Base-by-base conservation (phyloP, 1,139 yeast species). In the Pichia sp. region DNA sequence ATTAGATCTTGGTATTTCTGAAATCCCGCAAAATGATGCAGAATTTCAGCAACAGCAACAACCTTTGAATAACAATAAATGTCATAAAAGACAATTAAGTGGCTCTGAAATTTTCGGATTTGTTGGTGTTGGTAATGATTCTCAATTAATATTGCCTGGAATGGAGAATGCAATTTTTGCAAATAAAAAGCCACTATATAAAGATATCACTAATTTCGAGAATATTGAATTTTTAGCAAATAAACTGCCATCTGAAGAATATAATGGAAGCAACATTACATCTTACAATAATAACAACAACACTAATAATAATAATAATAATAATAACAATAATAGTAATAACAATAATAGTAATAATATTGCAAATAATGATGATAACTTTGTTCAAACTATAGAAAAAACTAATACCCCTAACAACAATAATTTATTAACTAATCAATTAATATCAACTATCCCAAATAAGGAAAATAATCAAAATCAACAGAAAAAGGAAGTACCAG, bases 21-120 rank as follows among this genome's bases (percentile, higher is more conserved):
- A 59, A 33, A 51, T 50, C 7, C 48, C 51, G 4, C 27, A 28
- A 38, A 16, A 29, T 4, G 22, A 31, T 22, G 27, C 31, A 23
- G 26, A 38, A 24, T 32, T 11, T 12, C 29, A 30, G n/a, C 45
- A 39, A 29, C 49, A 42, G 25, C 45, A 41, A 43, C 44, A 39
- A 41, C 27, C 37, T 33, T 26, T 4, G 31, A 11, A n/a, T 31
- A 47, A 36, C 30, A 43, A 36, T 11, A 53, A 46, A 33, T 48
- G 50, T 26, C 67, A 63, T 45, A 41, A 54, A 9, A 54, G 65
- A 39, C 56, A 59, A 44, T 41, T 58, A 4, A 74, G 80, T 62
- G 82, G 82, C 3, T 76, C 82, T 2, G 82, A 78, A 6, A 77
- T 77, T 23, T 77, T 77, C 55, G 82, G 82, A 0, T 76, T 67